phyloP scores from a whole-genome alignment of 768 basidiomycete genomes.

The Boletus insuetus region DNA sequence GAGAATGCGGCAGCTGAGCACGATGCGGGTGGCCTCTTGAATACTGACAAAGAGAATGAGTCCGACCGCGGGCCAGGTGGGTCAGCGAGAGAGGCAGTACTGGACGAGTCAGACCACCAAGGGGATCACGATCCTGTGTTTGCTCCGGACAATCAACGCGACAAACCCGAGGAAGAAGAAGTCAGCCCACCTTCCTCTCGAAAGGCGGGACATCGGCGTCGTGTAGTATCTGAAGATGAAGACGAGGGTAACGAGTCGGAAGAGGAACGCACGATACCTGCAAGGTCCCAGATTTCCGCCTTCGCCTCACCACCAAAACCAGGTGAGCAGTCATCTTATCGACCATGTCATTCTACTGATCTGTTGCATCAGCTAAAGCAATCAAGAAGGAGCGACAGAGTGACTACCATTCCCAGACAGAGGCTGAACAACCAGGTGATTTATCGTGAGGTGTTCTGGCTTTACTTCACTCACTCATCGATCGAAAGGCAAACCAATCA shows the following conservation, averaged over 20 bases:
- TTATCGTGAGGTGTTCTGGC: background rate
- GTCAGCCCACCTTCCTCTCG: background rate
- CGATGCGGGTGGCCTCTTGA: background rate
- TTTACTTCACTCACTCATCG: background rate
- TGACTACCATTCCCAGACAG: background rate
- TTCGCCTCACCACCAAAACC: slow-evolving; percentile 4
- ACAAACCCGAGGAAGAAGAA: slow-evolving; percentile 10
- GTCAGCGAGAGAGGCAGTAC: background rate
- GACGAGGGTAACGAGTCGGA: slow-evolving; percentile 3
- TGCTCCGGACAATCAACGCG: background rate
- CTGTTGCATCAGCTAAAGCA: background rate
- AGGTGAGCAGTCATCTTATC: background rate
- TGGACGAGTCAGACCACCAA: slow-evolving; percentile 9
- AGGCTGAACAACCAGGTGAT: slow-evolving; percentile 8
- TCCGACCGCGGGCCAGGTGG: background rate
- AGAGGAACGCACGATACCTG: background rate
- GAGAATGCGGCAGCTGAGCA: background rate
- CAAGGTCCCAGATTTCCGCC: background rate
- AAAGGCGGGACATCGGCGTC: slow-evolving; percentile 5
- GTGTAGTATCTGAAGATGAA: slow-evolving; percentile 10
- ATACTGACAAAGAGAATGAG: background rate
- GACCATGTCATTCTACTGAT: background rate
- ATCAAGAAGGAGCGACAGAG: slow-evolving; percentile 3
- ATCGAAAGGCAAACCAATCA: slow-evolving; percentile 14
- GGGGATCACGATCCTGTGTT: background rate